Percentiles rank a stretch among this genome's conserved stretches.
Evolutionary conservation across 768 basidiomycete genomes (phyloP).

Genomic region (Suillus ampliporus): DNA sequence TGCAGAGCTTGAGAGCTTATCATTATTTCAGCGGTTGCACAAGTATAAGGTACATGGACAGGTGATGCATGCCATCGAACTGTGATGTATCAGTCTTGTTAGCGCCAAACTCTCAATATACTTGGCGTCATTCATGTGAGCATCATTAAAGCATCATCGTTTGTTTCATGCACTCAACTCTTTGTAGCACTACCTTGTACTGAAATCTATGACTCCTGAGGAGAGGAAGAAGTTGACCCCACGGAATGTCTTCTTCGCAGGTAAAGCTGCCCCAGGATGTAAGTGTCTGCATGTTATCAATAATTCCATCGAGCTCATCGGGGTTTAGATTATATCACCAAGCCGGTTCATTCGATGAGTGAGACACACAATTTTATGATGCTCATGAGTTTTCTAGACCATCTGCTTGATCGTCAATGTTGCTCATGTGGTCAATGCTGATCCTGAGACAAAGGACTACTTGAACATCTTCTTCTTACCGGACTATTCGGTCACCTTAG

Average conservation of each 20-base stretch:
- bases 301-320: constrained; percentile 16
- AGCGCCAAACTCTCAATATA: constrained; percentile 95
- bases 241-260: constrained; percentile 94
- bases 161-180: constrained; percentile 7
- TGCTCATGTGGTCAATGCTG: constrained; percentile 66
- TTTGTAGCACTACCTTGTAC: constrained; percentile 73
- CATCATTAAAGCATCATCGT: constrained; percentile 11
- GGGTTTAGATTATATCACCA: constrained; percentile 82
- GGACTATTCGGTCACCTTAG: constrained; percentile 88
- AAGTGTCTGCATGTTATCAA: constrained; percentile 33
- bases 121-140: constrained; percentile 85
- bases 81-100: constrained; percentile 12
- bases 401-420: constrained; percentile 95
- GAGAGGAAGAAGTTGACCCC: constrained; percentile 84
- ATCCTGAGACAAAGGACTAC: constrained; percentile 86
- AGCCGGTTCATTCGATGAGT: constrained; percentile 57
- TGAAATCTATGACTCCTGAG: constrained; percentile 80
- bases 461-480: constrained; percentile 94
- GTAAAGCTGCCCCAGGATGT: constrained; percentile 96
- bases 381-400: constrained; percentile 51
- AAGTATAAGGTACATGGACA: constrained; percentile 76
- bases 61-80: background rate
- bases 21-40: constrained; percentile 71
- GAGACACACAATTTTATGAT: background rate
- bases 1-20: constrained; percentile 6